Conservation (phyloP, 1,284 basidiomycete species). For the Volvariella surrecta region DNA sequence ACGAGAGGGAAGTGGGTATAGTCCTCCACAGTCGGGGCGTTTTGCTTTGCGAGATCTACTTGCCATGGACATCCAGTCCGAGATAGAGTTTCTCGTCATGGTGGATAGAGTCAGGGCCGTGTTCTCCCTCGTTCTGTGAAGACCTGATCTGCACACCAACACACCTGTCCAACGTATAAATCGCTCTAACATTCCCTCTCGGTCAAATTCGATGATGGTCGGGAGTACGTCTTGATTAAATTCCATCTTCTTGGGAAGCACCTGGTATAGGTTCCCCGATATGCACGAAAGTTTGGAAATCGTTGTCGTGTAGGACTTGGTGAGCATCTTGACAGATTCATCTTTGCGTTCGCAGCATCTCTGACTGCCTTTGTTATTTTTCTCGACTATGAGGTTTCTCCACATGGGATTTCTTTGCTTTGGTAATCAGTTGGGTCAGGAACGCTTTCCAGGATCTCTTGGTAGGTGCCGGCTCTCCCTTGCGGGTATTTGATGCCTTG, state of each 20-base stretch:
- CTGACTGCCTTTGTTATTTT: too few species aligned
- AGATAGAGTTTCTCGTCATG: constrained; percentile 40
- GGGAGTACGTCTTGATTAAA: constrained; percentile 15
- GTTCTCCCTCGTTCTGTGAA: constrained; percentile 10
- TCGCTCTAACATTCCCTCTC: constrained; percentile 41
- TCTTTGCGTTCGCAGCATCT: constrained; percentile 8
- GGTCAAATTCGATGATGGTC: constrained; percentile 28
- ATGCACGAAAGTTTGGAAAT: constrained; percentile 42
- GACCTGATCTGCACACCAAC: constrained; percentile 29
- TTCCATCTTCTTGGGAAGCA: constrained; percentile 20
- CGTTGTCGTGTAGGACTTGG: constrained; percentile 32
- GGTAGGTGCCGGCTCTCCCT: too few species aligned
- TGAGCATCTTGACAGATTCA: constrained; percentile 13
- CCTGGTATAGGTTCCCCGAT: constrained; percentile 33
- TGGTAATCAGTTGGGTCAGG: too few species aligned
- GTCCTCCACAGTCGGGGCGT: constrained; percentile 25
- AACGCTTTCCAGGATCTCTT: too few species aligned
- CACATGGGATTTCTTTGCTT: too few species aligned
- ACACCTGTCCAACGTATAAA: constrained; percentile 43
- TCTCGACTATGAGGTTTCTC: too few species aligned
- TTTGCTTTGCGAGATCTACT: constrained; percentile 36
- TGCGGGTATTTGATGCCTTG: too few species aligned
- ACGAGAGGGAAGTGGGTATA: not conserved
- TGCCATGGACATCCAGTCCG: constrained; percentile 50
- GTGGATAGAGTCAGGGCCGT: constrained; percentile 20